Conservation (phyloP, 2,329 filamentous ascomycete species). For the Fusarium poae region DNA sequence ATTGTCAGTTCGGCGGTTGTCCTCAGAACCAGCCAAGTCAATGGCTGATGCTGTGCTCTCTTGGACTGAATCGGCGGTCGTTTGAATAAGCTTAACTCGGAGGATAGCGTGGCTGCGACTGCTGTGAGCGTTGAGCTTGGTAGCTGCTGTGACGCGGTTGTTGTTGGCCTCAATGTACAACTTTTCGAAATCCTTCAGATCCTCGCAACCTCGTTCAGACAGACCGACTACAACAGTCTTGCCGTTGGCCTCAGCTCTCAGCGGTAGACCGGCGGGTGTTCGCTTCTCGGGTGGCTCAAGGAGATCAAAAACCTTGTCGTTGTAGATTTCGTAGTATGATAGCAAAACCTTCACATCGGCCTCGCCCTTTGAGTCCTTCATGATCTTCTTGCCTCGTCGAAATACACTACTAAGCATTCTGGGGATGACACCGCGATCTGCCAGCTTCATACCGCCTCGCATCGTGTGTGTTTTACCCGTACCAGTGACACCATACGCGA, state of each 20-base stretch:
- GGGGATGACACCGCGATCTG: conserved; percentile 89
- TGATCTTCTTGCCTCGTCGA: conserved; percentile 84
- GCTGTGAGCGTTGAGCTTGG: conserved; percentile 92
- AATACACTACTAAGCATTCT: conserved; percentile 88
- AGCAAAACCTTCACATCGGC: conserved; percentile 80
- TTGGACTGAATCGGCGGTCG: conserved; percentile 73
- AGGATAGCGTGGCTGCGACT: conserved; percentile 92
- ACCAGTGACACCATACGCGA: conserved; percentile 93
- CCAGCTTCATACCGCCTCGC: conserved; percentile 88
- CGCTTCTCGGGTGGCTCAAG: conserved; percentile 91
- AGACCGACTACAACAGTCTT: conserved; percentile 90
- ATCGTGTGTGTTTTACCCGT: conserved; percentile 97
- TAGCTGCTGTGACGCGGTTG: conserved; percentile 89
- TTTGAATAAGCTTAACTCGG: conserved; percentile 88
- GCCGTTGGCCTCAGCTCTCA: conserved; percentile 87
- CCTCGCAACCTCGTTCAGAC: conserved; percentile 84
- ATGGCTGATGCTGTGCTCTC: conserved; percentile 93
- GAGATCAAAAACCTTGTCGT: conserved; percentile 93
- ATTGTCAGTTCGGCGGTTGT: conserved; percentile 94
- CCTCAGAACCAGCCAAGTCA: conserved; percentile 94
- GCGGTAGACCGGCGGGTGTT: conserved; percentile 80
- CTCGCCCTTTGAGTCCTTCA: conserved; percentile 79
- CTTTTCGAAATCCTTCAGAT: conserved; percentile 89
- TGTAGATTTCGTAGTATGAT: conserved; percentile 97
- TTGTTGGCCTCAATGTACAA: conserved; percentile 93